Evolutionary conservation across 2,329 filamentous ascomycete genomes (phyloP).

Genomic region (Biscogniauxia mediterranea): DNA sequence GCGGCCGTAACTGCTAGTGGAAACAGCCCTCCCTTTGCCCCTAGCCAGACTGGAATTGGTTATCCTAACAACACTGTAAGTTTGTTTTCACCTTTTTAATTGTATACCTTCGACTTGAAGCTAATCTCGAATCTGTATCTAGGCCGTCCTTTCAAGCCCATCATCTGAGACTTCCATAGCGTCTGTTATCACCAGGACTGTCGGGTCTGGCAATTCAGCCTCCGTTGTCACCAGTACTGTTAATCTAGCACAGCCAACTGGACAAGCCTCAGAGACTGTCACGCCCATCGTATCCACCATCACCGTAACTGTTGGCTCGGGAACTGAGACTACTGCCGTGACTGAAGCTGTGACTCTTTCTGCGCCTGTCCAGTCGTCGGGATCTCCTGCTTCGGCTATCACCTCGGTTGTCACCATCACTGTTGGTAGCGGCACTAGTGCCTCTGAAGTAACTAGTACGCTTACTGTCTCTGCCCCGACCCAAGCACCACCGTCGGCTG

Average conservation of each 20-base stretch:
- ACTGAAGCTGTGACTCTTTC: slow-evolving; percentile 8
- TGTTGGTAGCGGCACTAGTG: slow-evolving; percentile 5
- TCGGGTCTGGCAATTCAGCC: background rate
- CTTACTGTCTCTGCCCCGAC: slow-evolving; percentile 9
- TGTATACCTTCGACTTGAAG: background rate
- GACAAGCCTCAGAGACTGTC: too few relatives aligned
- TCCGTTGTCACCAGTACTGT: slow-evolving; percentile 7
- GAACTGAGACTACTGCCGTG: background rate
- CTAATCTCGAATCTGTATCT: background rate
- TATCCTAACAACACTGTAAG: background rate
- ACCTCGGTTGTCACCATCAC: slow-evolving; percentile 19
- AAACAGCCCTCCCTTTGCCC: background rate
- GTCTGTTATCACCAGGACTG: background rate
- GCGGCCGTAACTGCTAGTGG: background rate
- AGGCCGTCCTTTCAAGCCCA: background rate
- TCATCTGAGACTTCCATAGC: background rate
- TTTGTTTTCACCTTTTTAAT: background rate
- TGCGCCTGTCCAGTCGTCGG: background rate
- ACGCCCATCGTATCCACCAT: too few relatives aligned
- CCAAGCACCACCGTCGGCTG: slow-evolving; percentile 5
- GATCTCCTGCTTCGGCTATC: slow-evolving; percentile 2
- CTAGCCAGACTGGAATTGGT: background rate
- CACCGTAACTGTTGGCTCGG: background rate
- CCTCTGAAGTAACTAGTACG: slow-evolving; percentile 10
- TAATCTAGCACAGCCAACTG: slow-evolving; percentile 2